A percentile compares a stretch with the other conserved stretches of the same genome.
These are phyloP conservation scores for Sclerotinia trifoliorum DNA, from an alignment of 2,329 filamentous ascomycete species.

Conservation along the genomic window DNA sequence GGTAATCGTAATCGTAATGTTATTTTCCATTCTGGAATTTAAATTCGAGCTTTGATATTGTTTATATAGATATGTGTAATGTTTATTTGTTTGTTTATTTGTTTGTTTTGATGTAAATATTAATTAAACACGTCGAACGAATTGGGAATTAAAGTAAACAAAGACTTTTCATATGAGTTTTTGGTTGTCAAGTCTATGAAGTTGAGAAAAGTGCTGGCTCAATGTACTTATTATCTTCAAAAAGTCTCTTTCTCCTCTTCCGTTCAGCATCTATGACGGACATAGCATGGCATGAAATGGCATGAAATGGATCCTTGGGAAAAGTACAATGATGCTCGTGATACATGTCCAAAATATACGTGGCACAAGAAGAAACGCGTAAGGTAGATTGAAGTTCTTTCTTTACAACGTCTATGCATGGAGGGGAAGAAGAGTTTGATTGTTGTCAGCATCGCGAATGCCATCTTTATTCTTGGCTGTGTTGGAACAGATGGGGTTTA, in stretches of 20 bases:
- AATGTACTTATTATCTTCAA: background rate
- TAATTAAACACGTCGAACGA: background rate
- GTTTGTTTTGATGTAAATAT: background rate
- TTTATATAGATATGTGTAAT: background rate
- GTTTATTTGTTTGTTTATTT: background rate
- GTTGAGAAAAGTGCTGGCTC: background rate
- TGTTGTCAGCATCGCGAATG: background rate
- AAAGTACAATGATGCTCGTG: background rate
- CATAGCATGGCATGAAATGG: background rate
- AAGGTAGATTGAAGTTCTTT: background rate
- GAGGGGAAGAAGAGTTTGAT: background rate
- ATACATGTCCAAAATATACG: constrained; percentile 7
- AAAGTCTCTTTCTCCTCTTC: no score
- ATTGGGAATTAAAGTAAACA: background rate
- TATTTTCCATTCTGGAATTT: background rate
- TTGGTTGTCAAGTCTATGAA: no score
- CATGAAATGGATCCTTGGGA: background rate
- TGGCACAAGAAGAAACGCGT: background rate
- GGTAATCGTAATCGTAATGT: background rate
- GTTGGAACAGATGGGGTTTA: background rate
- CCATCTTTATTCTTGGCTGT: background rate
- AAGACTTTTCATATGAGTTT: background rate
- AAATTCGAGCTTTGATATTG: background rate
- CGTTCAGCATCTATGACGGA: background rate
- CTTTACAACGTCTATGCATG: constrained; percentile 7